Base-by-base conservation (phyloP, 257 asterid species). In the Cynanchum wilfordii region DNA sequence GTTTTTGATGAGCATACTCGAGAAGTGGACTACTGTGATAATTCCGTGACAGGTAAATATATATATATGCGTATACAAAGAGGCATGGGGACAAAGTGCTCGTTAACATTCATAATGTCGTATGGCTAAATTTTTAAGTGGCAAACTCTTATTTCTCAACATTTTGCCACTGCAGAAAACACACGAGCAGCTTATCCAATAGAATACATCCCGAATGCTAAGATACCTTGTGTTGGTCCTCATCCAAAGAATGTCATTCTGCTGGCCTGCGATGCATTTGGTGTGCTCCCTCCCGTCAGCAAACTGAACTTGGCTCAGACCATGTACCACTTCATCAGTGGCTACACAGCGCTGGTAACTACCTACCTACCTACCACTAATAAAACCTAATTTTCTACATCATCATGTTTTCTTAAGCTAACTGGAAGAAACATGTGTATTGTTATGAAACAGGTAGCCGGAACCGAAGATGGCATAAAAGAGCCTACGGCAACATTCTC, bases 281-380 rank as follows among this genome's bases (percentile, higher is more conserved):
- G 98, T 4, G 98, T 93, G 84, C 96, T 93, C 2, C 98, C 98
- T 0, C 98, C 98, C 0, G 89, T 93, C 83, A 90, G 98, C 96
- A 93, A 89, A 82, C 79, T 93, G 76, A 87, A 42, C 86, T 76
- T 92, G 82, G 85, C 96, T 27, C 98, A 92, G 73, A 89, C 97
- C 58, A 92, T 92, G 98, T 92, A 92, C 77, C 98, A 92, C 82
- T 92, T 92, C 82, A 92, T 92, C 80, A 92, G 98, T 58, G 98
- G 98, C 78, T 93, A 93, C 76, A 93, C 98, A 9, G 98, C 98
- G 47, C 79, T 93, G 89, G 98, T 93, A 81, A 44, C 5, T 44
- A 47, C 1, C 11, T 42, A 0, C 47, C 10, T 33, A 5, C 5
- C 36, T 54, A 24, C 20, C 2, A 51, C 56, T 51, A 4, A 20